Evolutionary conservation across 495 filamentous ascomycete species (phyloP).

Genomic region (Hypoxylon perforatum): DNA sequence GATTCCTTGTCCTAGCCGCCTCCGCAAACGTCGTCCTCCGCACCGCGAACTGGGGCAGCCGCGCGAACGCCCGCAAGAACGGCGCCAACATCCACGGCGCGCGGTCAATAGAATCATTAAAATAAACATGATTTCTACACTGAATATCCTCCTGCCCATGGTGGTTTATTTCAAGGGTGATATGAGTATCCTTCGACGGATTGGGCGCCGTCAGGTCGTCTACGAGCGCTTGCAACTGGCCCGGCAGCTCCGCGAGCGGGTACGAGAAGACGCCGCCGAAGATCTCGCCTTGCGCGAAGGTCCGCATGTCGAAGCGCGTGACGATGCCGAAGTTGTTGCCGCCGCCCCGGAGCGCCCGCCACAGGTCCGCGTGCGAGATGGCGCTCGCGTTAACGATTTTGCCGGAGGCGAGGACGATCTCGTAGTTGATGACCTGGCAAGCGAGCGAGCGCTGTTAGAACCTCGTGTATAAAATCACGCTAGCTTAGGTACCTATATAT

Average conservation of each 20-base stretch:
- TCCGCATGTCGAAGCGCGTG: constrained; percentile 48
- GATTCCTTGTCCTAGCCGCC: too few species aligned
- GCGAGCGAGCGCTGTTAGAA: neutral
- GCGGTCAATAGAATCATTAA: neutral
- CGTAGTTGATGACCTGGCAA: constrained; percentile 56
- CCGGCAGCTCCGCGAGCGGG: neutral
- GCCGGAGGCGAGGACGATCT: constrained; percentile 60
- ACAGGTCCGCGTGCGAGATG: constrained; percentile 59
- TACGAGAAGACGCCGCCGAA: neutral
- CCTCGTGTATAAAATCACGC: neutral
- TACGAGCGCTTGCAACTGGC: neutral
- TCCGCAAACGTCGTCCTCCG: too few species aligned
- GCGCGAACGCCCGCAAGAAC: too few species aligned
- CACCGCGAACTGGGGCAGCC: too few species aligned
- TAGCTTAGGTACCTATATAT: too few species aligned
- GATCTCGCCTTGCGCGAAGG: constrained; percentile 38
- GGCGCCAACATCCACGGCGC: too few species aligned
- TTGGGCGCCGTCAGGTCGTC: neutral
- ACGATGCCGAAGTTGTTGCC: constrained; percentile 68
- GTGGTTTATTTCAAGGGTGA: neutral
- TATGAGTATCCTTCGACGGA: neutral
- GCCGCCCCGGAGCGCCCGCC: constrained; percentile 67
- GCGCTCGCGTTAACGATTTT: constrained; percentile 56
- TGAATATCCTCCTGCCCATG: neutral
- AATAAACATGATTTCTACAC: neutral